Evolutionary conservation across 176 grass and related monocot species (phyloP), one percentile per base, ranked within the genome.

Genomic region (Carex kokanica): DNA sequence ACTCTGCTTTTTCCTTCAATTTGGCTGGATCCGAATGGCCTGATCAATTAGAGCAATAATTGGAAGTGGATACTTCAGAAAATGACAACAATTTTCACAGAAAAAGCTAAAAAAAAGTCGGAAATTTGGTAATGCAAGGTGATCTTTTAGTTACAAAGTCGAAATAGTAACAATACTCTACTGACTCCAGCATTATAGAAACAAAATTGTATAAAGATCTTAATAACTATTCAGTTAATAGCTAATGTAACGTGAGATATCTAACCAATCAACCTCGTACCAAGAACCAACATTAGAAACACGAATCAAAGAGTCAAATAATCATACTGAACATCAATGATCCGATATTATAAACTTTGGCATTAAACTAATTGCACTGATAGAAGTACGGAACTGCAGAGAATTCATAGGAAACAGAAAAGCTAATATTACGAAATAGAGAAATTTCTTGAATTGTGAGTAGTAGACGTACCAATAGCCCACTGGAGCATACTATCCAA

Each of bases 401-500:
- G 85, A 17, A 24, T 15, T 15, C 29, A 74, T 16, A 63, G 62
- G 18, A 78, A 73, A 83, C 78, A 12, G 3, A 64, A 66, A 29
- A 0, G 70, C 7, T 17, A 58, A 29, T 82, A 9, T 15, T 70
- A 18, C 41, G 60, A 70, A 70, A 16, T 31, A 15, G 0, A 2
- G 60, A 20, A 59, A 85, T 81, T 60, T 54, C 27, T 10, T 51
- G 4, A 49, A 27, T 66, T 85, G 20, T 27, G 15, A 1, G 2
- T 55, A 66, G 9, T 55, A 72, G 6, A 69, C 67, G 21, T 89
- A 98, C 93, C 96, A 84, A 98, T 95, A 57, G 93, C 93, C 96
- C 96, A 98, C 84, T 95, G 91, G 45, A 98, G 85, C 91, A 98
- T 98, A 85, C 91, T 91, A 77, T 98, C 96, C 59, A 98, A 83